Conservation (phyloP, 2,329 filamentous ascomycete species). For the Endothia cerciana region DNA sequence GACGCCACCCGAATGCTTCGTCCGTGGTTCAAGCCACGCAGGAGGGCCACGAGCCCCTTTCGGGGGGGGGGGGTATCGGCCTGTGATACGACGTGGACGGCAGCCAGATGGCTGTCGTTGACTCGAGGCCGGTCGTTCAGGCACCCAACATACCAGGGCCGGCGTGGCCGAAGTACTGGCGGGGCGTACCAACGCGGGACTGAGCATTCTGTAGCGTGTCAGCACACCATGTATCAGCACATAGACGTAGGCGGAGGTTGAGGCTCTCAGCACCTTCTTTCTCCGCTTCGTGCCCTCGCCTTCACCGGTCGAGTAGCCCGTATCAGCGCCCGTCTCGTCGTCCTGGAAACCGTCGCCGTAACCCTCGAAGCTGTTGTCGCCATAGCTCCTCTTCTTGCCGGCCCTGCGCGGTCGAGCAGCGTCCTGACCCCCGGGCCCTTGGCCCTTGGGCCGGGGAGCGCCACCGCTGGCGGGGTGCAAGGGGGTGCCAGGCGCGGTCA, state of each 20-base stretch:
- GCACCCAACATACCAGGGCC: conserved; percentile 62
- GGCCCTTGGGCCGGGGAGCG: conserved; percentile 44
- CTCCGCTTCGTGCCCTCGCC: conserved; percentile 66
- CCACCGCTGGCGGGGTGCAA: conserved; percentile 38
- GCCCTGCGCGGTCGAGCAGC: conserved; percentile 63
- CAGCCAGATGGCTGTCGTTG: conserved; percentile 24
- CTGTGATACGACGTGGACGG: conserved; percentile 21
- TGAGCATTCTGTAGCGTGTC: conserved; percentile 51
- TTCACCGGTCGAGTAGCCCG: conserved; percentile 73
- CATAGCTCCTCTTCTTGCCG: conserved; percentile 76
- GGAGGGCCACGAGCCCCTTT: conserved; percentile 20
- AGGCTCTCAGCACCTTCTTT: conserved; percentile 61
- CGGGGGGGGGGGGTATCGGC: conserved; percentile 9
- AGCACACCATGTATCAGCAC: conserved; percentile 40
- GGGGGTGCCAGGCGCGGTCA: conserved; percentile 59
- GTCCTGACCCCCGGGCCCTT: conserved; percentile 47
- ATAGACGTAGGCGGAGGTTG: conserved; percentile 33
- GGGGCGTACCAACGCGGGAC: conserved; percentile 32
- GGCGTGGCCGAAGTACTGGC: conserved; percentile 48
- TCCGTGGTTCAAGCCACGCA: conserved; percentile 31
- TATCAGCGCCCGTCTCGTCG: conserved; percentile 62
- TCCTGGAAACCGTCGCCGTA: conserved; percentile 69
- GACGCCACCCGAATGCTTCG: conserved; percentile 28
- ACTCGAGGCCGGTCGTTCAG: conserved; percentile 42
- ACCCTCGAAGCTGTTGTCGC: conserved; percentile 74